Conservation (phyloP, 208 protist species). For the Phytomonas francai region DNA sequence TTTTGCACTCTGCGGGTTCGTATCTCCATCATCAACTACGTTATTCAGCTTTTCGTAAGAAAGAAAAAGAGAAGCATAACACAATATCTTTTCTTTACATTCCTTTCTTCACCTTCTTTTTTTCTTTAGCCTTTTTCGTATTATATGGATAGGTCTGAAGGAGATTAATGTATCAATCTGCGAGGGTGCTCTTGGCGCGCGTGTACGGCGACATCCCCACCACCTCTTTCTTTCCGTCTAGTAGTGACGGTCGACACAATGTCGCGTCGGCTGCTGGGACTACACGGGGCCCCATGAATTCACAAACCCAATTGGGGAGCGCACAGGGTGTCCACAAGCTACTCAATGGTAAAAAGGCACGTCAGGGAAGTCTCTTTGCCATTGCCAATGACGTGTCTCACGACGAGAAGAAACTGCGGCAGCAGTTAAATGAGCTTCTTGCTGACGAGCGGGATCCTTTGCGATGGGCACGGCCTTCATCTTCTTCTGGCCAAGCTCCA, state of each 20-base stretch:
- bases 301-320: conserved; percentile 2
- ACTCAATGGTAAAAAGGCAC: conserved; percentile 39
- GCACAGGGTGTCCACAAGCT: conserved; percentile 13
- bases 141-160: neutral
- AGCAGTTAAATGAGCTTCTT: conserved; percentile 72
- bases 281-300: neutral
- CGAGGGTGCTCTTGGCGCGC: conserved; percentile 22
- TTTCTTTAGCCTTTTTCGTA: neutral
- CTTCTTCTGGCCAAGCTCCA: neutral
- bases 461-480: conserved; percentile 5
- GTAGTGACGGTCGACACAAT: conserved; percentile 11
- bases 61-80: conserved; percentile 2
- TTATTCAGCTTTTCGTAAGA: neutral
- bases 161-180: neutral
- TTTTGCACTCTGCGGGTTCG: neutral
- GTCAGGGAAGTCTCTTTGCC: conserved; percentile 69
- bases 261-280: neutral
- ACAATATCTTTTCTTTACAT: neutral
- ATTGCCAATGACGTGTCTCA: conserved; percentile 56
- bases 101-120: neutral
- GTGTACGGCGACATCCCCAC: conserved; percentile 56
- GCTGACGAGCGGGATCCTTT: conserved; percentile 61
- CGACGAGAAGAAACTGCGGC: conserved; percentile 59
- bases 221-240: conserved; percentile 18
- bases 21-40: neutral